phyloP scores from a whole-genome alignment of 78 protist genomes.

The Andalucia godoyi region DNA sequence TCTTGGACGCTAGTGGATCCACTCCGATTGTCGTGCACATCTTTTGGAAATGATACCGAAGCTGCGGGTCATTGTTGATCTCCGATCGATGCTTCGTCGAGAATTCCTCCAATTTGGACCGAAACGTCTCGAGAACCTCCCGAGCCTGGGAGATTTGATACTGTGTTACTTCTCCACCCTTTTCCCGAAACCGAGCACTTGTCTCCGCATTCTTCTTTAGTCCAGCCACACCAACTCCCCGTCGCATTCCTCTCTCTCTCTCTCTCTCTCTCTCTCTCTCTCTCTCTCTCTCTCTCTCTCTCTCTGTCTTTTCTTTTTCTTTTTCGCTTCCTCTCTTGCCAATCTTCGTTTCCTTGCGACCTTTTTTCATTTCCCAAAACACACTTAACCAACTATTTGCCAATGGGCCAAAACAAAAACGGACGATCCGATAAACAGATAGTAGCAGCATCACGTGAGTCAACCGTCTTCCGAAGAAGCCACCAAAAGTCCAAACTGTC shows the following conservation, averaged over 20 bases:
- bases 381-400: too few relatives aligned
- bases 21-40: constrained; percentile 85
- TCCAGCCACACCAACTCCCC: not conserved
- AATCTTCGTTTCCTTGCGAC: too few relatives aligned
- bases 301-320: not conserved
- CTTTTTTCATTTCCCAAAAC: too few relatives aligned
- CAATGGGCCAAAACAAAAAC: too few relatives aligned
- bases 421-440: too few relatives aligned
- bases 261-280: not conserved
- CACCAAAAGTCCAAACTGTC: too few relatives aligned
- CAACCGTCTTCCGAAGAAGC: too few relatives aligned
- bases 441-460: too few relatives aligned
- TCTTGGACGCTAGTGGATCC: constrained; percentile 77
- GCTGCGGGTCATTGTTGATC: constrained; percentile 68
- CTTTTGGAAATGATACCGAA: constrained; percentile 61
- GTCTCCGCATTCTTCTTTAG: constrained; percentile 10
- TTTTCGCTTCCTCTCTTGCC: too few relatives aligned
- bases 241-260: not conserved
- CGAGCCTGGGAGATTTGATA: constrained; percentile 27
- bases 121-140: constrained; percentile 44
- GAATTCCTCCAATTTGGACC: constrained; percentile 62
- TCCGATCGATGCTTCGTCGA: constrained; percentile 65
- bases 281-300: not conserved
- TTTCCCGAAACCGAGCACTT: constrained; percentile 24
- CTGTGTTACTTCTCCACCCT: constrained; percentile 32